Base-by-base conservation (phyloP, 2,329 filamentous ascomycete genomes). In the Aspergillus amoenus region DNA sequence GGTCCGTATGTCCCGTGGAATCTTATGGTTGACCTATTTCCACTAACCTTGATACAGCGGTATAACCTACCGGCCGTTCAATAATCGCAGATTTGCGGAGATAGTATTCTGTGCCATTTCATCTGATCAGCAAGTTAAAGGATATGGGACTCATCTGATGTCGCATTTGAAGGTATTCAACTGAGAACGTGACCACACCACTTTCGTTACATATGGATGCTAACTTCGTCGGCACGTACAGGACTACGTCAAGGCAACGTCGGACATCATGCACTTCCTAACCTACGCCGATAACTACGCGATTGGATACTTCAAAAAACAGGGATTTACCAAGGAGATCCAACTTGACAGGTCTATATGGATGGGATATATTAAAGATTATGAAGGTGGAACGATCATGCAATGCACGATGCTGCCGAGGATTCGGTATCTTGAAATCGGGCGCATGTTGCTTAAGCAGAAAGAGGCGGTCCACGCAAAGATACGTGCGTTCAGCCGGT, bases 361-460 rank as follows among this genome's bases (percentile, higher is more conserved):
- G 94, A 97, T 97, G 94, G 94, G 94, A 3, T 99, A 97, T 69
- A 99, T 99, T 79, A 99, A 99, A 73, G 94, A 99, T 73, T 99
- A 99, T 73, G 94, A 99, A 76, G 94, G 94, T 57, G 94, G 94
- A 57, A 99, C 94, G 0, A 96, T 99, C 60, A 99, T 99, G 94
- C 94, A 99, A 78, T 99, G 94, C 70, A 91, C 89, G 52, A 97
- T 99, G 94, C 83, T 99, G 18, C 93, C 93, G 7, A 90, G 89
- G 61, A 91, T 97, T 54, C 89, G 94, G 49, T 99, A 99, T 75
- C 87, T 99, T 5, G 93, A 99, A 74, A 86, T 88, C 69, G 90
- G 91, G 3, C 88, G 93, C 61, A 96, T 99, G 91, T 82, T 99
- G 2, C 84, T 96, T 47, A 97, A 99, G 79, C 94, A 99, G 73